Evolutionary conservation across 2,329 filamentous ascomycete species (phyloP), one percentile per base, ranked within the genome.

Genomic region (Balansia obtecta): DNA sequence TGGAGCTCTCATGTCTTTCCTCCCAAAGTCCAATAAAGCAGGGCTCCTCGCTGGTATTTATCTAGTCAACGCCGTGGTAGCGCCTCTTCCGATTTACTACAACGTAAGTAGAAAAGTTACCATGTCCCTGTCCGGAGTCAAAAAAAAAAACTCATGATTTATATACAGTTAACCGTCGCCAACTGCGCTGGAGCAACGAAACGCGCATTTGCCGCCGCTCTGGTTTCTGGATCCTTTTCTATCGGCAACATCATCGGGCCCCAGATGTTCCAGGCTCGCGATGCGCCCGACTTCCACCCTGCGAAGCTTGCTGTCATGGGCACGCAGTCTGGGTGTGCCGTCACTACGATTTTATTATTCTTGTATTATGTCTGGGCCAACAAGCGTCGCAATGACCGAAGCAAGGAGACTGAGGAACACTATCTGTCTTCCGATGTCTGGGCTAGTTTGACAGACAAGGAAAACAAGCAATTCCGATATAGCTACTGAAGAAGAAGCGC

Each of bases 391-490:
- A 53, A 56, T 40, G 58, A 59, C 47, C 51, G 49, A 41, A 60
- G 57, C 18, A 57, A 60, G 27, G 60, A 68, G 50, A 62, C 58
- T 16, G 69, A 75, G 55, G 71, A 71, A 15, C 58, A 59, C 1
- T 71, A 65, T 54, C 59, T 71, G 64, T 60, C 62, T 9, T 68
- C 65, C 2, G 67, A 73, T 51, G 65, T 66, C 4, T 80, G 68
- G 71, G 65, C 64, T 38, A 68, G 71, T 22, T 61, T 76, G 65
- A 82, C 77, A 7, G 79, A 82, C 53, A 70, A 62, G 57, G 72
- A 82, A 63, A 81, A 82, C 56, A 71, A 69, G 57, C 70, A 68
- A 18, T 81, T 82, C 60, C 69, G 75, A 46, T 81, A 82, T 57
- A 65, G 65, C 1, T 71, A 71, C 44, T 72, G 62, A 42, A 46